phyloP scores from a whole-genome alignment of 495 filamentous ascomycete genomes.

The Talaromyces proteolyticus region DNA sequence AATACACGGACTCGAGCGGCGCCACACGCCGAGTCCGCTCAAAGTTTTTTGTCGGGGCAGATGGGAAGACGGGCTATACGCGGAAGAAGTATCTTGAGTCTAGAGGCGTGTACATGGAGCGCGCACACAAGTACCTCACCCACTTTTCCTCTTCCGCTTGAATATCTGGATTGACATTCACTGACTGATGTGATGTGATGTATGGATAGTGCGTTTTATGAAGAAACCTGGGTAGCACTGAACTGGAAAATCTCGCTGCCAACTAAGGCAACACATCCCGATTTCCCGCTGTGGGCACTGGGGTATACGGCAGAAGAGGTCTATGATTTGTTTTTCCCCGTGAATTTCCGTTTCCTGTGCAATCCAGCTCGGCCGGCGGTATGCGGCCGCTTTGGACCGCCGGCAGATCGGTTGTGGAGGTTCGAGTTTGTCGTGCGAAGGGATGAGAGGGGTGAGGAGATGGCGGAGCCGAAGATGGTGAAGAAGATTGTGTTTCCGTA shows the following conservation, averaged over 20 bases:
- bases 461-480: slow-evolving; percentile 19
- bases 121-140: slow-evolving; percentile 17
- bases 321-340: slow-evolving; percentile 46
- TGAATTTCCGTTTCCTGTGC: slow-evolving; percentile 39
- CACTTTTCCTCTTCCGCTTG: background rate
- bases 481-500: slow-evolving; percentile 25
- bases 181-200: background rate
- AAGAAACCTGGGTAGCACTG: slow-evolving; percentile 46
- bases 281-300: slow-evolving; percentile 42
- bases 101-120: slow-evolving; percentile 33
- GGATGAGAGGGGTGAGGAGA: slow-evolving; percentile 22
- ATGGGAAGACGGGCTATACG: slow-evolving; percentile 45
- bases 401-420: slow-evolving; percentile 37
- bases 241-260: slow-evolving; percentile 43
- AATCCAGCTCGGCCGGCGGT: slow-evolving; percentile 37
- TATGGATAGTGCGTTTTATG: slow-evolving; percentile 30
- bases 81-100: slow-evolving; percentile 45
- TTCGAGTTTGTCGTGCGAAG: slow-evolving; percentile 39
- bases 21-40: slow-evolving; percentile 16
- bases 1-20: slow-evolving; percentile 26
- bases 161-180: background rate
- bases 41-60: slow-evolving; percentile 41
- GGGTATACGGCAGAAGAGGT: slow-evolving; percentile 42
- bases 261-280: slow-evolving; percentile 39
- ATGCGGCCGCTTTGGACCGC: slow-evolving; percentile 41